A percentile compares a stretch with the other conserved stretches of the same genome.
These are phyloP conservation scores for Trichosanthes truncata DNA, from an alignment of 306 rosid species.

Conservation along the genomic window DNA sequence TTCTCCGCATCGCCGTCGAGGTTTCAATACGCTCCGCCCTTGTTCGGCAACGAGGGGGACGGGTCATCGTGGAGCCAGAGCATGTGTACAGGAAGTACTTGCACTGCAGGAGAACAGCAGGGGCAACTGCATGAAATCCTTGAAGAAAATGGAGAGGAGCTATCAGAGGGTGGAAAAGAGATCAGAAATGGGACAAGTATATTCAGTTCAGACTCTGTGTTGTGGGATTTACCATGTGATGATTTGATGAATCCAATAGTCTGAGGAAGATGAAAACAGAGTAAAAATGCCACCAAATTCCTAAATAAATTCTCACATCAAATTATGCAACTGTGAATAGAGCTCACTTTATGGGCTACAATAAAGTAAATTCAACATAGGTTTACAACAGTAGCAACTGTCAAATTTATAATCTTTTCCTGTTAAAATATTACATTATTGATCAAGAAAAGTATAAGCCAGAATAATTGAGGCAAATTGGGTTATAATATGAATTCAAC, in stretches of 20 bases:
- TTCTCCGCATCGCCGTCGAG: constrained; percentile 42
- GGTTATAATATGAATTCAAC: not conserved
- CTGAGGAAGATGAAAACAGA: constrained; percentile 23
- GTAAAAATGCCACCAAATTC: constrained; percentile 7
- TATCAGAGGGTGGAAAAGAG: constrained; percentile 46
- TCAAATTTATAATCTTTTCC: not conserved
- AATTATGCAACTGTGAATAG: constrained; percentile 55
- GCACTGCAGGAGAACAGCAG: constrained; percentile 64
- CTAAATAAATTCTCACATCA: constrained; percentile 31
- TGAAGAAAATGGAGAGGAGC: constrained; percentile 46
- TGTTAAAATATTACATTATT: not conserved
- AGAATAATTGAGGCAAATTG: not conserved
- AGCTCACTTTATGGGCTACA: constrained; percentile 26
- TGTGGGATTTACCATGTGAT: constrained; percentile 87
- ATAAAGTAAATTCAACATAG: constrained; percentile 21
- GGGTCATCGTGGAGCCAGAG: constrained; percentile 84
- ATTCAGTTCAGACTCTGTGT: constrained; percentile 60
- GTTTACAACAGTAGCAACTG: not conserved
- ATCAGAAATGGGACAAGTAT: constrained; percentile 53
- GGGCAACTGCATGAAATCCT: constrained; percentile 41
- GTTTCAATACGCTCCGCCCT: constrained; percentile 43
- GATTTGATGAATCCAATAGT: constrained; percentile 67
- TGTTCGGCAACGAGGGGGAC: constrained; percentile 48
- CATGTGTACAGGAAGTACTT: constrained; percentile 70
- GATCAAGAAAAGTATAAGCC: not conserved